phyloP scores from a whole-genome alignment of 1,284 basidiomycete genomes.

The Naganishia sp. region DNA sequence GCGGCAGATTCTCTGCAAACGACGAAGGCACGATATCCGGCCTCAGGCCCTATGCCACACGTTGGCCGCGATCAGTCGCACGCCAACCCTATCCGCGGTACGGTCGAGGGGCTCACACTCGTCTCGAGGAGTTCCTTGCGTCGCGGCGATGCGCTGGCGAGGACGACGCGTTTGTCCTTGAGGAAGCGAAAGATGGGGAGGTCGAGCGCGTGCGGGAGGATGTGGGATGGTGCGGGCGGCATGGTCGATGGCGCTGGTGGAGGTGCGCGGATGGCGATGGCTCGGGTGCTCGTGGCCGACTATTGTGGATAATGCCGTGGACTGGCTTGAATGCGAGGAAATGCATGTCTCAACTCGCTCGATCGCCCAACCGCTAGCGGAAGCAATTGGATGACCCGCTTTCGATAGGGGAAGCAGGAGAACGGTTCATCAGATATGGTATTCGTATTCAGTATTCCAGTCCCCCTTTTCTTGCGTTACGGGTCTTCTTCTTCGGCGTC shows the following conservation, averaged over 20 bases:
- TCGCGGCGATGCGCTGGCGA: constrained; percentile 83
- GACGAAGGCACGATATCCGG: constrained; percentile 87
- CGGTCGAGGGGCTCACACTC: constrained; percentile 62
- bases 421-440: no score
- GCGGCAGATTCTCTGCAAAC: constrained; percentile 78
- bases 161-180: constrained; percentile 69
- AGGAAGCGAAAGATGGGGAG: constrained; percentile 72
- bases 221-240: constrained; percentile 36
- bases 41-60: constrained; percentile 66
- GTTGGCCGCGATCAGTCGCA: constrained; percentile 4
- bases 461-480: no score
- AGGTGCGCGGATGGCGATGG: background rate
- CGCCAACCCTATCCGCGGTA: constrained; percentile 39
- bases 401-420: no score
- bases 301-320: background rate
- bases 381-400: no score
- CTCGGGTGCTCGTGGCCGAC: background rate
- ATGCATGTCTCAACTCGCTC: no score
- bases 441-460: no score
- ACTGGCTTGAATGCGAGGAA: background rate
- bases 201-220: constrained; percentile 71
- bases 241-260: background rate
- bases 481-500: no score
- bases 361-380: no score
- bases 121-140: constrained; percentile 79